These are phyloP conservation scores for Penicillium sp. DNA, from an alignment of 2,329 filamentous ascomycete genomes.

Conservation along the genomic window DNA sequence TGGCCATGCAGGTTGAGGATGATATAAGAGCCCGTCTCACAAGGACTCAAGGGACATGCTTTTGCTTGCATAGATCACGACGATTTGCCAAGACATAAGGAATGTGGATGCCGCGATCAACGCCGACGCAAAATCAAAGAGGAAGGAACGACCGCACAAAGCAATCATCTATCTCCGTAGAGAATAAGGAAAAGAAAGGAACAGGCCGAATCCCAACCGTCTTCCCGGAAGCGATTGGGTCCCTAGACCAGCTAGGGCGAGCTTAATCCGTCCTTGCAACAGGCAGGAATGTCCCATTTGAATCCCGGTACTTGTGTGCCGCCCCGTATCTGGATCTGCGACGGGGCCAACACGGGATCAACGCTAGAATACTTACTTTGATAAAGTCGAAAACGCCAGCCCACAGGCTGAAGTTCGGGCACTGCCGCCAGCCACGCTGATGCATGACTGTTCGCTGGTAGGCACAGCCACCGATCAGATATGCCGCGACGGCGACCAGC, in stretches of 20 bases:
- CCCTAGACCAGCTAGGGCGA: conserved; percentile 26
- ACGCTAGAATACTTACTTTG: conserved; percentile 59
- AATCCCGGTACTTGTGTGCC: conserved; percentile 20
- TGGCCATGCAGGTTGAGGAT: conserved; percentile 5
- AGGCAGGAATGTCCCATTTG: conserved; percentile 28
- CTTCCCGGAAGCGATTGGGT: conserved; percentile 12
- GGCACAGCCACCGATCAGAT: conserved; percentile 86
- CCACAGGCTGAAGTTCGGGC: conserved; percentile 94
- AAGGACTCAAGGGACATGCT: background rate
- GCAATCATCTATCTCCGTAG: background rate
- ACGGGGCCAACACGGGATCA: conserved; percentile 37
- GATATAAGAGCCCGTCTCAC: background rate
- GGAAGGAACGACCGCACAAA: background rate
- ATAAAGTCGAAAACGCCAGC: conserved; percentile 79
- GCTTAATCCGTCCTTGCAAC: conserved; percentile 37
- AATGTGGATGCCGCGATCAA: conserved; percentile 15
- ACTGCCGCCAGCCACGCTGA: conserved; percentile 88
- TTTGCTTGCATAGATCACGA: conserved; percentile 3
- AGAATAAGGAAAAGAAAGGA: conserved; percentile 3
- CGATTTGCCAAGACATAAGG: conserved; percentile 3
- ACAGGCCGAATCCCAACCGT: background rate
- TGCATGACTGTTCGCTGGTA: conserved; percentile 95
- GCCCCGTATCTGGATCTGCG: conserved; percentile 26
- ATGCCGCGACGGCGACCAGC: conserved; percentile 75
- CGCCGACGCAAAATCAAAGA: background rate